These are phyloP conservation scores for Cystofilobasidium capitatum DNA, from an alignment of 768 basidiomycete genomes.

Conservation along the genomic window DNA sequence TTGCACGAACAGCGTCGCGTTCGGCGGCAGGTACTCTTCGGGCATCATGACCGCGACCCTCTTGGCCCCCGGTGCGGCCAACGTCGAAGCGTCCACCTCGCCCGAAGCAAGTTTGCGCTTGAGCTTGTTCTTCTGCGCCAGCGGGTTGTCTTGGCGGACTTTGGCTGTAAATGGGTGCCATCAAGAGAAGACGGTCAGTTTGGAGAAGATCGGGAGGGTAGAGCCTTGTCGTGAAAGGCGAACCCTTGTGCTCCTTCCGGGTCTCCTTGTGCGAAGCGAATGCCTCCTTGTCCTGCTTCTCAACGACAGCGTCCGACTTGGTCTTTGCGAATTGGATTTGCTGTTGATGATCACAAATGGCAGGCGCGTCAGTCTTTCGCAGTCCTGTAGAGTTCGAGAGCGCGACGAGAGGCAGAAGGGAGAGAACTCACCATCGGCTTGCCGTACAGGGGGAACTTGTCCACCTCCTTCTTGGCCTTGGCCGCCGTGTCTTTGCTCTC, in stretches of 20 bases:
- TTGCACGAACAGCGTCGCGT: constrained; percentile 97
- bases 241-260: constrained; percentile 78
- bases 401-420: background rate
- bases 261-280: constrained; percentile 65
- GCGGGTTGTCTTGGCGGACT: constrained; percentile 24
- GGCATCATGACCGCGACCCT: constrained; percentile 69
- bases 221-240: constrained; percentile 30
- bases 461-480: constrained; percentile 84
- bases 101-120: constrained; percentile 59
- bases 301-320: constrained; percentile 81
- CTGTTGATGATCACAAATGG: constrained; percentile 42
- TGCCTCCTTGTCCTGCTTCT: constrained; percentile 55
- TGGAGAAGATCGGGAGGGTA: background rate
- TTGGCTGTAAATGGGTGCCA: background rate
- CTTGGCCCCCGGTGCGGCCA: constrained; percentile 1
- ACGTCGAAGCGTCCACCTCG: constrained; percentile 62
- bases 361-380: background rate
- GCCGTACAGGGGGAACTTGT: constrained; percentile 86
- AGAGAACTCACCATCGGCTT: constrained; percentile 73
- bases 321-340: constrained; percentile 90
- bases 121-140: constrained; percentile 56
- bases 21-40: constrained; percentile 97
- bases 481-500: constrained; percentile 67
- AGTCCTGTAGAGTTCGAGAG: background rate
- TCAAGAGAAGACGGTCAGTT: background rate